A percentile compares a stretch with the other conserved stretches of the same genome.
These are phyloP conservation scores for Mariannaea sp. DNA, from an alignment of 2,329 filamentous ascomycete species.

Conservation along the genomic window DNA sequence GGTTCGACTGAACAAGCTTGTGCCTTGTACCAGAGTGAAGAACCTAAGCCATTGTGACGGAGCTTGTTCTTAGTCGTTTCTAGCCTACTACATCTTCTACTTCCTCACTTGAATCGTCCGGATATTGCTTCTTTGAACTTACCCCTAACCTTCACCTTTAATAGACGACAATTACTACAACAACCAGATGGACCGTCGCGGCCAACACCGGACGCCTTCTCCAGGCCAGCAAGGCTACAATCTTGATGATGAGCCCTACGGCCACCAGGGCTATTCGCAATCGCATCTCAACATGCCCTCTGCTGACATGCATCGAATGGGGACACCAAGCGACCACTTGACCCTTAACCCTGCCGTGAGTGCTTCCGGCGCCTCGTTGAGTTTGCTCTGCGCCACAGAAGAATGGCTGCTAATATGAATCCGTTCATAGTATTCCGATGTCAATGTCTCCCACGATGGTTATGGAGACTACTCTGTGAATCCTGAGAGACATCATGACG, in stretches of 20 bases:
- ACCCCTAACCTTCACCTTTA: slow-evolving; percentile 29
- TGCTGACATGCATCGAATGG: slow-evolving; percentile 44
- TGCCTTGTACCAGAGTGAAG: slow-evolving; percentile 8
- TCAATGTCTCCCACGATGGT: slow-evolving; percentile 53
- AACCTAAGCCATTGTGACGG: slow-evolving; percentile 28
- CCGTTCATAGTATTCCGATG: slow-evolving; percentile 55
- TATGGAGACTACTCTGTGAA: slow-evolving; percentile 73
- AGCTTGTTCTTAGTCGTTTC: slow-evolving; percentile 10
- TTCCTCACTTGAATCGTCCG: neutral
- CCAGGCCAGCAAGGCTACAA: slow-evolving; percentile 72
- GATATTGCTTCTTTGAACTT: neutral
- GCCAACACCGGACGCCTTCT: slow-evolving; percentile 35
- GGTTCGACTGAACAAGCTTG: slow-evolving; percentile 18
- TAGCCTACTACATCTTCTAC: slow-evolving; percentile 9
- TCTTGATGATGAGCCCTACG: slow-evolving; percentile 77
- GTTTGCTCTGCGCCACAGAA: neutral
- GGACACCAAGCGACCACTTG: slow-evolving; percentile 74
- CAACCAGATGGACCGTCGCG: slow-evolving; percentile 57
- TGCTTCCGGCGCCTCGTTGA: slow-evolving; percentile 28
- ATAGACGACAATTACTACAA: slow-evolving; percentile 66
- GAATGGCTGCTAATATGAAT: slow-evolving; percentile 16
- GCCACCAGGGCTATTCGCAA: slow-evolving; percentile 39
- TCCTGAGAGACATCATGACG: slow-evolving; percentile 85
- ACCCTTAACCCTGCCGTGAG: slow-evolving; percentile 84
- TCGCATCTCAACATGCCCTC: slow-evolving; percentile 40